Evolutionary conservation across 2,329 filamentous ascomycete genomes (phyloP), one percentile per base, ranked within the genome.

Genomic region (Xylaria sp.): DNA sequence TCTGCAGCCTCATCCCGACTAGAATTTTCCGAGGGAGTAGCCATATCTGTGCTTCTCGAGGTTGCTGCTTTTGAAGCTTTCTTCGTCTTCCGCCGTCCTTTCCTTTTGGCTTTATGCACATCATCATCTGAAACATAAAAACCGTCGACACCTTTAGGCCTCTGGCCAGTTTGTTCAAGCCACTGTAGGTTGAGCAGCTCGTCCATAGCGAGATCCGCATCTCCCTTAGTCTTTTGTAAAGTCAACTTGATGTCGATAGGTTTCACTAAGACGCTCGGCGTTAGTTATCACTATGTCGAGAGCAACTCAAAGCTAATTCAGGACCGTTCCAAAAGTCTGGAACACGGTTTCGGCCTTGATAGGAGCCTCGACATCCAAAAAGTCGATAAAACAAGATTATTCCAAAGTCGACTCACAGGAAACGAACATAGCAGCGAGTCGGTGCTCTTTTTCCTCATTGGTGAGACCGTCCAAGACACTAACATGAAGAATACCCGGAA

Each of bases 121-220:
- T 81, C 78, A 17, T 84, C 80, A 17, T 88, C 85, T 0, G 85
- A 85, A 46, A 88, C 85, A 26, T 88, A 89, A 77, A 97, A 97
- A 0, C 88, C 93, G 66, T 97, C 93, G n/a, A 97, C 84, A 0
- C 94, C 93, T 77, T 92, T 95, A 1, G 85, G 82, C 1, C 86
- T 83, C 63, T 88, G 83, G 0, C 87, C 87, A 0, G 84, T 86
- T 65, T 93, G 88, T 66, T 93, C 89, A 4, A 97, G 89, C 75
- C 91, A 93, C 23, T 92, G 89, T 15, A 93, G 85, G 72, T 92
- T 97, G 38, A 97, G 85, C 13, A 98, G 83, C 67, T 93, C 89
- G 74, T 97, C 93, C 70, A 97, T 89, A 1, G 93, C 89, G 15
- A 85, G 84, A 66, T 90, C 87, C 46, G 92, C 87, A 72, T 93